phyloP scores from a whole-genome alignment of 805 yeast genomes.

The Metschnikowia kofuensis region DNA sequence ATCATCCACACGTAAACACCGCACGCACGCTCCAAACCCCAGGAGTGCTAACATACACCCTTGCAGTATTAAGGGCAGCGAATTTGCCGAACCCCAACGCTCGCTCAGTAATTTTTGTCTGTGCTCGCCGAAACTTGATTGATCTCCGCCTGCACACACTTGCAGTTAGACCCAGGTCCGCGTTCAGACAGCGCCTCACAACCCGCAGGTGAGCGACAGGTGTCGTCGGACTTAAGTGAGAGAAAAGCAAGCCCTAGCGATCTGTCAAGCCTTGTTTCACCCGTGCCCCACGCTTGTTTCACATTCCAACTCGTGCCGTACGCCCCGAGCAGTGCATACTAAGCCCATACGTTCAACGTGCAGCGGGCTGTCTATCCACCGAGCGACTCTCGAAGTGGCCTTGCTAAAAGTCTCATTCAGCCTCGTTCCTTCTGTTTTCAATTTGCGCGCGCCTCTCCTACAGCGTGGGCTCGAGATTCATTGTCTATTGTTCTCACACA shows the following conservation, averaged over 20 bases:
- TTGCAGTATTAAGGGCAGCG: not conserved
- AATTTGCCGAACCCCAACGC: not conserved
- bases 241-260: too few species aligned
- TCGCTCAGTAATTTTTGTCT: not conserved
- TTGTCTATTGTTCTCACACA: constrained; percentile 2
- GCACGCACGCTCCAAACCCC: not conserved
- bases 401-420: not conserved
- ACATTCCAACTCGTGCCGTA: not conserved
- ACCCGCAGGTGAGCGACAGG: not conserved
- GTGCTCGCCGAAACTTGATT: not conserved
- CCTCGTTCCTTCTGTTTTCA: not conserved
- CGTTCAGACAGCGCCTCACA: not conserved
- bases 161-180: not conserved
- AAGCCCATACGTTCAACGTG: not conserved
- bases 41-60: not conserved
- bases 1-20: not conserved
- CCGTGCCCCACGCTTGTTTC: not conserved
- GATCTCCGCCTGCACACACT: not conserved
- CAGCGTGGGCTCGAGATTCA: not conserved
- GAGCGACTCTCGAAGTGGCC: not conserved
- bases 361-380: not conserved
- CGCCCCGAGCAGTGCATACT: not conserved
- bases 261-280: not conserved
- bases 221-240: too few species aligned
- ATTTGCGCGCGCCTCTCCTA: not conserved